These are phyloP conservation scores for Coniosporium apollinis DNA, from an alignment of 495 filamentous ascomycete species.

Conservation along the genomic window DNA sequence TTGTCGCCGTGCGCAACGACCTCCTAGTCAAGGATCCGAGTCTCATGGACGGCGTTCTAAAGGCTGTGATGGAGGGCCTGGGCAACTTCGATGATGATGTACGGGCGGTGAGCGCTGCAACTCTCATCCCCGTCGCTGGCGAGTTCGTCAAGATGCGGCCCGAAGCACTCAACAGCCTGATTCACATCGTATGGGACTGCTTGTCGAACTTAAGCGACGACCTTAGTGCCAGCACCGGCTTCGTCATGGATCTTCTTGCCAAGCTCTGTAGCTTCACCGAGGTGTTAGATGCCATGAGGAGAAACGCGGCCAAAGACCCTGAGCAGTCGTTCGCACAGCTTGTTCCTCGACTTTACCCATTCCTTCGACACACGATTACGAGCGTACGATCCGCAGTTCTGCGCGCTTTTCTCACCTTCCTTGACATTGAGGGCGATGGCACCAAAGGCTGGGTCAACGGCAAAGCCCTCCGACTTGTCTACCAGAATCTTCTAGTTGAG, in stretches of 20 bases:
- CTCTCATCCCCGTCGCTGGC: constrained; percentile 83
- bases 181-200: constrained; percentile 94
- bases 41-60: constrained; percentile 84
- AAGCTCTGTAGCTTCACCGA: constrained; percentile 89
- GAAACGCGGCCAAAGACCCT: constrained; percentile 63
- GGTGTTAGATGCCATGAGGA: constrained; percentile 86
- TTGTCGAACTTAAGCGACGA: constrained; percentile 90
- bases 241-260: constrained; percentile 92
- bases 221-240: constrained; percentile 89
- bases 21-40: constrained; percentile 62
- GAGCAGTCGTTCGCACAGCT: constrained; percentile 80
- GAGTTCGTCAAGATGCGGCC: constrained; percentile 80
- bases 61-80: constrained; percentile 86
- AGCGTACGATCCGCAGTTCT: constrained; percentile 86
- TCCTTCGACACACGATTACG: constrained; percentile 91
- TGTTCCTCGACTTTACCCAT: constrained; percentile 87
- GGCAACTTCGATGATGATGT: constrained; percentile 89
- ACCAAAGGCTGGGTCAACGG: constrained; percentile 87
- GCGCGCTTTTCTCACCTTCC: constrained; percentile 80
- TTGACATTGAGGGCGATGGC: constrained; percentile 64
- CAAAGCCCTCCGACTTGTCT: constrained; percentile 71
- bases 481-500: constrained; percentile 90
- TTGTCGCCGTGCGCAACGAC: constrained; percentile 88
- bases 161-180: constrained; percentile 55
- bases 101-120: constrained; percentile 89